phyloP scores from a whole-genome alignment of 139 green algal species.

The Marvania coccoides region DNA sequence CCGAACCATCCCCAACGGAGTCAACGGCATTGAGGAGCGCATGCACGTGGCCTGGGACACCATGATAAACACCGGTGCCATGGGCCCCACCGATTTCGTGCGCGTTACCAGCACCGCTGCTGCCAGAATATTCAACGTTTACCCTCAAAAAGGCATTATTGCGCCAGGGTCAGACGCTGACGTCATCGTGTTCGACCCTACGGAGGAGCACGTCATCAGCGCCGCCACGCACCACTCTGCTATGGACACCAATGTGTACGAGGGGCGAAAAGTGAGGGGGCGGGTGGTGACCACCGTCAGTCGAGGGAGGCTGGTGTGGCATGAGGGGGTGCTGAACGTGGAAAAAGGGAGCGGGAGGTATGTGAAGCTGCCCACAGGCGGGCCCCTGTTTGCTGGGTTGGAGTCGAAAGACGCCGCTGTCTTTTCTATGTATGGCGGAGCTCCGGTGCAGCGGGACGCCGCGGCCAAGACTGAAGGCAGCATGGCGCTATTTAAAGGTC shows the following conservation, averaged over 20 bases:
- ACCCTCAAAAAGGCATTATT: constrained; percentile 80
- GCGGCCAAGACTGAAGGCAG: not conserved
- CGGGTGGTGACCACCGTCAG: constrained; percentile 83
- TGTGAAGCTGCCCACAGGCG: constrained; percentile 3
- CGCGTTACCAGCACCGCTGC: constrained; percentile 73
- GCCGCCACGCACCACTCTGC: constrained; percentile 69
- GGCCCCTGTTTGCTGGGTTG: constrained; percentile 16
- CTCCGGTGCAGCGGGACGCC: not conserved
- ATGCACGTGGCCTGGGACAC: constrained; percentile 84
- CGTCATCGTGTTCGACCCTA: constrained; percentile 86
- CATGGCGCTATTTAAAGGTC: not conserved
- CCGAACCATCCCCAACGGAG: constrained; percentile 87
- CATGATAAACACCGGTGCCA: constrained; percentile 69
- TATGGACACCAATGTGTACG: constrained; percentile 95
- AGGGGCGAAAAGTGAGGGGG: constrained; percentile 58
- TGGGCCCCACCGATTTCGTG: constrained; percentile 75
- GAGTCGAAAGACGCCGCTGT: not conserved
- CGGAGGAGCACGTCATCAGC: constrained; percentile 55
- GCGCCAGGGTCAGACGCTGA: constrained; percentile 82
- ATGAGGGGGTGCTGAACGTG: constrained; percentile 64
- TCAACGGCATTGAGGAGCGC: constrained; percentile 94
- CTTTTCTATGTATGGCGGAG: not conserved
- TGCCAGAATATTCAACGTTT: constrained; percentile 87
- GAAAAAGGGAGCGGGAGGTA: constrained; percentile 48
- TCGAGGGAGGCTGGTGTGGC: constrained; percentile 77